These are phyloP conservation scores for Cyberlindnera mississippiensis DNA, from an alignment of 805 yeast genomes.

Conservation along the genomic window DNA sequence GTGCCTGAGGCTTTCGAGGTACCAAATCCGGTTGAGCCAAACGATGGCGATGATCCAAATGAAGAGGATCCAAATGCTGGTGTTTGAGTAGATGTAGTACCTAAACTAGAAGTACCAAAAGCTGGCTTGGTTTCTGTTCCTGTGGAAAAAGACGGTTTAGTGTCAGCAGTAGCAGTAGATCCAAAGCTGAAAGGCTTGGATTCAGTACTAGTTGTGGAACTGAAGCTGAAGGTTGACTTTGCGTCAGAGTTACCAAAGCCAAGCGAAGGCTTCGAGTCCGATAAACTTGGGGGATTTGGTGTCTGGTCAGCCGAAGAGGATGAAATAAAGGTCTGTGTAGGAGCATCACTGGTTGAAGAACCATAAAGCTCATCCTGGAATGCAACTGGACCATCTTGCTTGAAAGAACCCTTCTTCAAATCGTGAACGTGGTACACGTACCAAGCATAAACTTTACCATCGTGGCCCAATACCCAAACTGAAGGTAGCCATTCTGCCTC, in stretches of 20 bases:
- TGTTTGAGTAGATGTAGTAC: not conserved
- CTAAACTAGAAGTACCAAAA: not conserved
- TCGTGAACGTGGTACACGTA: conserved; percentile 56
- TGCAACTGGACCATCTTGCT: conserved; percentile 21
- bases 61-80: conserved; percentile 7
- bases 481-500: conserved; percentile 61
- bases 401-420: conserved; percentile 35
- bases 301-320: conserved; percentile 2
- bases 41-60: conserved; percentile 7
- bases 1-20: not conserved
- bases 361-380: conserved; percentile 9
- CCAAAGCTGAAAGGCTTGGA: too few species aligned
- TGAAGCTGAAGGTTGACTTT: conserved; percentile 9
- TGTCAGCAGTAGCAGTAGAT: too few species aligned
- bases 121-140: not conserved
- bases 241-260: conserved; percentile 10
- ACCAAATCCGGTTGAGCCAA: conserved; percentile 3
- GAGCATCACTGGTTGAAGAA: conserved; percentile 1
- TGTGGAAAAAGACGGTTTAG: not conserved
- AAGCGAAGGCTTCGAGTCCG: too few species aligned
- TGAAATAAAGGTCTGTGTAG: not conserved
- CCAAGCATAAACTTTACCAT: conserved; percentile 62
- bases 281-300: too few species aligned
- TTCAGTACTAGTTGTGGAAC: too few species aligned
- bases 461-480: conserved; percentile 55